Conservation (phyloP, 306 rosid genomes). For the barrel medic (Medicago truncatula) region DNA sequence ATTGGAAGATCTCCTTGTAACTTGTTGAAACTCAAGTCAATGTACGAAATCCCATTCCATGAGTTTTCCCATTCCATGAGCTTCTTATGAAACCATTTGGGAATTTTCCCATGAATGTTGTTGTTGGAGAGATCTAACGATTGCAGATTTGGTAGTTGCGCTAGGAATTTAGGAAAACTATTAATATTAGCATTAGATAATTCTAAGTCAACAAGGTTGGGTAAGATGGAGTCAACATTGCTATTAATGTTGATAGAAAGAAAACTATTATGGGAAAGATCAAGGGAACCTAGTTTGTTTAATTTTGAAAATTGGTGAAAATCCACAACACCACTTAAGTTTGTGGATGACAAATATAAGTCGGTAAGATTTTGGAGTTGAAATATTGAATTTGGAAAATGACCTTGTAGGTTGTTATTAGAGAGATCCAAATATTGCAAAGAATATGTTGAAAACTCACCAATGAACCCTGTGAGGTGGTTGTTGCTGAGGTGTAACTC, state of each 20-base stretch:
- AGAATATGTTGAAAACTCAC: slow-evolving; percentile 4
- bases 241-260: not conserved
- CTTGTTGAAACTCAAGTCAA: slow-evolving; percentile 11
- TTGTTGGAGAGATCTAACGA: slow-evolving; percentile 25
- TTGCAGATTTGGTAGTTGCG: not conserved
- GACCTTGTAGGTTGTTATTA: not conserved
- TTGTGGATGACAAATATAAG: not conserved
- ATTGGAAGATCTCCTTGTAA: slow-evolving; percentile 9
- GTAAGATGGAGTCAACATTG: not conserved
- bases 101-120: slow-evolving; percentile 31
- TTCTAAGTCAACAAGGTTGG: rapidly evolving
- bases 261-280: slow-evolving; percentile 8
- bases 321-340: slow-evolving; percentile 21
- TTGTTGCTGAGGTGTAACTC: rapidly evolving
- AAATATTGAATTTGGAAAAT: slow-evolving; percentile 33
- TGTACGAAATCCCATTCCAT: not conserved
- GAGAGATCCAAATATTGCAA: not conserved
- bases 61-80: not conserved
- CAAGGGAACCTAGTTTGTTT: rapidly evolving
- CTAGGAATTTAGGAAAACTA: slow-evolving; percentile 27
- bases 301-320: slow-evolving; percentile 3
- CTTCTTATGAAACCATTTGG: slow-evolving; percentile 23
- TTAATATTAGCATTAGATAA: slow-evolving; percentile 21
- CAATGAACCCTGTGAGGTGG: not conserved
- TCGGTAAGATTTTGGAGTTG: not conserved